phyloP scores from a whole-genome alignment of 768 basidiomycete species.

The Mycena rosella region DNA sequence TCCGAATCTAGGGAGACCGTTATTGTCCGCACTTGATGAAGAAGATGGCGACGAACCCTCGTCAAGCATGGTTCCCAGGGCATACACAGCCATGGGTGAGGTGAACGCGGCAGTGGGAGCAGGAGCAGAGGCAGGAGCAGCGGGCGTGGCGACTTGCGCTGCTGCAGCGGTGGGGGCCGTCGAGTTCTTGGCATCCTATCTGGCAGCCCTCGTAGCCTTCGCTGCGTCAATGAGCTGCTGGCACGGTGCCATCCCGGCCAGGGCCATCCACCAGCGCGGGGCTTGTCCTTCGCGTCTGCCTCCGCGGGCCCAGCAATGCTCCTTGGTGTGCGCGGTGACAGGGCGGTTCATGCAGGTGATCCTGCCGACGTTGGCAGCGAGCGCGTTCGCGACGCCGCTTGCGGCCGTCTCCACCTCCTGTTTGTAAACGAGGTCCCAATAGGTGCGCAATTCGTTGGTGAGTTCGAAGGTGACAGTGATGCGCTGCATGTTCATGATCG shows the following conservation, averaged over 20 bases:
- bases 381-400: too few species aligned
- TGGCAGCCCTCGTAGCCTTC: constrained; percentile 2
- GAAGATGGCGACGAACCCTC: constrained; percentile 1
- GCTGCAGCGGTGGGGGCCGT: constrained; percentile 1
- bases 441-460: too few species aligned
- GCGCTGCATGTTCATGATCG: too few species aligned
- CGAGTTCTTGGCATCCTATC: constrained; percentile 5
- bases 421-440: too few species aligned
- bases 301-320: too few species aligned
- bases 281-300: too few species aligned
- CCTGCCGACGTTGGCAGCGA: too few species aligned
- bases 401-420: too few species aligned
- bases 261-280: too few species aligned
- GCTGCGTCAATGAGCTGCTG: constrained; percentile 9
- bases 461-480: too few species aligned
- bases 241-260: not conserved
- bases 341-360: too few species aligned
- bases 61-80: not conserved
- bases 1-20: constrained; percentile 14
- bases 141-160: not conserved
- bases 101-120: not conserved
- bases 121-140: not conserved
- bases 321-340: too few species aligned
- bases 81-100: not conserved
- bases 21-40: constrained; percentile 12